Evolutionary conservation across 1,139 yeast genomes (phyloP).

Genomic region (Yamadazyma triangularis): DNA sequence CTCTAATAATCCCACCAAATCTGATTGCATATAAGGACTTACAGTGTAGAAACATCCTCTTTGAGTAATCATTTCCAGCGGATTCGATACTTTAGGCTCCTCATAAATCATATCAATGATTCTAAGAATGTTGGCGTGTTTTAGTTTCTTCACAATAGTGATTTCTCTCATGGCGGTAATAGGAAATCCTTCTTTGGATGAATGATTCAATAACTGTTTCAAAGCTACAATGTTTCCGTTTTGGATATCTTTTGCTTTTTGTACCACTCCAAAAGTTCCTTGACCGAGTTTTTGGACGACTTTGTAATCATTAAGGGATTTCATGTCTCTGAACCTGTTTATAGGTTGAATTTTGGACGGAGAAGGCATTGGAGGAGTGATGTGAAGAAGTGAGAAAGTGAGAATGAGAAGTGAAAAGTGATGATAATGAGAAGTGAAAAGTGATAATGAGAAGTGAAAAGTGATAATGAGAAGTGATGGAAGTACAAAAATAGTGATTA

Average conservation of each 20-base stretch:
- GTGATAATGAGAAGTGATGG: too few species aligned
- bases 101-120: conserved; percentile 81
- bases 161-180: conserved; percentile 94
- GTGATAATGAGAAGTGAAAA: too few species aligned
- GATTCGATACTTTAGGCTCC: conserved; percentile 36
- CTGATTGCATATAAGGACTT: conserved; percentile 90
- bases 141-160: conserved; percentile 67
- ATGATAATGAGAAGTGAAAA: too few species aligned
- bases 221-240: conserved; percentile 44
- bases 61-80: conserved; percentile 31
- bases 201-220: conserved; percentile 77
- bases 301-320: conserved; percentile 26
- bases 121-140: conserved; percentile 69
- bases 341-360: conserved; percentile 12
- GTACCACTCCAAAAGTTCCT: conserved; percentile 49
- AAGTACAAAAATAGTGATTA: too few species aligned
- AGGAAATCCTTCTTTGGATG: conserved; percentile 90
- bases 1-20: conserved; percentile 83
- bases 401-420: too few species aligned
- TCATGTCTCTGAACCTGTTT: conserved; percentile 24
- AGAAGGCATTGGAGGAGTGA: too few species aligned
- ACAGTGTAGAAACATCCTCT: conserved; percentile 75
- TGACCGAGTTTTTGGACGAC: conserved; percentile 40
- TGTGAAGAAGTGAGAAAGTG: too few species aligned
- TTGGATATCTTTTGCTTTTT: conserved; percentile 31